These are phyloP conservation scores for Suhomyces canberraensis DNA, from an alignment of 805 yeast genomes.

Conservation along the genomic window DNA sequence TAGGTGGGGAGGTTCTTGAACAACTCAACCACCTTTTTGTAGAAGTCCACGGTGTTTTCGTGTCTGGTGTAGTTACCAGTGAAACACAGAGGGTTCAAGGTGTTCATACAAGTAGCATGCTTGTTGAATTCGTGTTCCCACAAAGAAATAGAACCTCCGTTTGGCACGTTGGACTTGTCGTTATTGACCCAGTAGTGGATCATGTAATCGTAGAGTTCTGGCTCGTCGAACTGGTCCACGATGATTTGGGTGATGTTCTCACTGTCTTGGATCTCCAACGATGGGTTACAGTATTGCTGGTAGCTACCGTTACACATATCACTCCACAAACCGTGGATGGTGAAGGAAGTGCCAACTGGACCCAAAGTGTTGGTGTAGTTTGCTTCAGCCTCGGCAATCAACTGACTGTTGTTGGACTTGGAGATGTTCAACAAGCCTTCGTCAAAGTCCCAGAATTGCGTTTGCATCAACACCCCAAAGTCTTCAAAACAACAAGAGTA, in stretches of 20 bases:
- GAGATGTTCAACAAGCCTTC: conserved; percentile 14
- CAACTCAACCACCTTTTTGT: conserved; percentile 24
- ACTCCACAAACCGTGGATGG: conserved; percentile 46
- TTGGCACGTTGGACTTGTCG: conserved; percentile 13
- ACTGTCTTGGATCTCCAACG: conserved; percentile 26
- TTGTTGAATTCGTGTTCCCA: conserved; percentile 46
- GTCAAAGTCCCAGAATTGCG: conserved; percentile 42
- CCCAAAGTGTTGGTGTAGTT: conserved; percentile 2
- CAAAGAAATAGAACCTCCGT: conserved; percentile 29
- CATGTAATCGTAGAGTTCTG: conserved; percentile 27
- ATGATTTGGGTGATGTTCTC: conserved; percentile 26
- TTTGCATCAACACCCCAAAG: conserved; percentile 37
- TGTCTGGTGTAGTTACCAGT: conserved; percentile 27
- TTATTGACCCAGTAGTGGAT: conserved; percentile 24
- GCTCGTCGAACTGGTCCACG: conserved; percentile 23
- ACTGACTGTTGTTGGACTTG: conserved; percentile 13
- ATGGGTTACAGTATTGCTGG: conserved; percentile 33
- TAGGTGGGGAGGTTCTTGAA: conserved; percentile 32
- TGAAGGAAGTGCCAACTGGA: conserved; percentile 28
- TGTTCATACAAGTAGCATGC: conserved; percentile 42
- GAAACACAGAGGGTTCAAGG: conserved; percentile 36
- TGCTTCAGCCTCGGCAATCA: conserved; percentile 6
- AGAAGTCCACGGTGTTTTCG: conserved; percentile 29
- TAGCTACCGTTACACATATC: conserved; percentile 41
- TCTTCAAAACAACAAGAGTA: conserved; percentile 48